A percentile compares a stretch with the other conserved stretches of the same genome.
Evolutionary conservation across 129 eudicot species (phyloP).

Genomic region (Apium graveolens): DNA sequence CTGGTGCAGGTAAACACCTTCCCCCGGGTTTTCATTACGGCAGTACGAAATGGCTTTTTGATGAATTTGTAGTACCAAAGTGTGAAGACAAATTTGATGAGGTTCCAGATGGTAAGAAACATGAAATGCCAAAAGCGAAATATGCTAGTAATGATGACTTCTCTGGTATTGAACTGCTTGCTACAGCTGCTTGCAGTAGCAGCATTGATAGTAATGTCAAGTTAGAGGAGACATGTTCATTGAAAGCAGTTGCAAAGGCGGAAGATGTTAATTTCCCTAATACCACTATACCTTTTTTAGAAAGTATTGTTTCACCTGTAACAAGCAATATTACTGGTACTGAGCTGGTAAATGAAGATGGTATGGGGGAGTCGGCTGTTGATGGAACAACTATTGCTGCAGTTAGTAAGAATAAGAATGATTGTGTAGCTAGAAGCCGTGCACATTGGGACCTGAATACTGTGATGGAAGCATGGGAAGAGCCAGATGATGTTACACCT

Average conservation of each 20-base stretch:
- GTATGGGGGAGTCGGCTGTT: conserved; percentile 15
- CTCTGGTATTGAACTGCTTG: conserved; percentile 76
- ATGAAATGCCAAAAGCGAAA: conserved; percentile 5
- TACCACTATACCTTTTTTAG: conserved; percentile 14
- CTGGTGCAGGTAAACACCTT: conserved; percentile 6
- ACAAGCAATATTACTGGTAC: neutral
- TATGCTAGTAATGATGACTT: conserved; percentile 28
- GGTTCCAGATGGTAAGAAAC: neutral
- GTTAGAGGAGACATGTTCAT: neutral
- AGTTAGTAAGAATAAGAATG: conserved; percentile 12
- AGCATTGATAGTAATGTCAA: conserved; percentile 16
- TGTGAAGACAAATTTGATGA: neutral
- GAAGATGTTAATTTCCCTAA: conserved; percentile 14
- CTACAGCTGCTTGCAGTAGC: conserved; percentile 51
- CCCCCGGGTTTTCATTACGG: conserved; percentile 3
- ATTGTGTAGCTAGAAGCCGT: conserved; percentile 4
- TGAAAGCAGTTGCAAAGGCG: conserved; percentile 27
- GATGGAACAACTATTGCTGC: conserved; percentile 16
- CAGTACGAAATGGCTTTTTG: neutral
- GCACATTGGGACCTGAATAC: conserved; percentile 69
- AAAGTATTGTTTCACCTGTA: conserved; percentile 14
- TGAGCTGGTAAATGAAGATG: neutral
- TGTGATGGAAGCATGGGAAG: conserved; percentile 57
- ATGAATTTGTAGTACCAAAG: conserved; percentile 9
- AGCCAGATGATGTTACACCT: conserved; percentile 31